phyloP scores from a whole-genome alignment of 768 basidiomycete species.

The Dacryopinax spathularia region DNA sequence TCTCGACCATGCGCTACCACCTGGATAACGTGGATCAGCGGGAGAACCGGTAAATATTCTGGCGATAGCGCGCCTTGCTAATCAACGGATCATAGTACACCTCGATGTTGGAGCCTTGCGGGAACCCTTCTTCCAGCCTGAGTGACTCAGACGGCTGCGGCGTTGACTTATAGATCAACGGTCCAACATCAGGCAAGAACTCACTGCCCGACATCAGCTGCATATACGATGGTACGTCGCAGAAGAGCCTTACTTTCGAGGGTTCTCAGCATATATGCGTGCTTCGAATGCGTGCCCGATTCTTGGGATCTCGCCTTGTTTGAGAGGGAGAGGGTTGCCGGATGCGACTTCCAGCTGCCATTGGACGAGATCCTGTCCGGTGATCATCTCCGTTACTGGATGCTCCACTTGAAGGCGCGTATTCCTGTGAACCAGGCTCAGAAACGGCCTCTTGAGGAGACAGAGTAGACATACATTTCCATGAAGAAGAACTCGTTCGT shows the following conservation, averaged over 20 bases:
- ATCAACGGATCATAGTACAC: constrained; percentile 90
- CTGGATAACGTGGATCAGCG: too few relatives aligned
- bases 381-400: constrained; percentile 90
- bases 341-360: constrained; percentile 91
- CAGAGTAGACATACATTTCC: constrained; percentile 58
- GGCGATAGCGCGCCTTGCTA: constrained; percentile 41
- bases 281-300: constrained; percentile 91
- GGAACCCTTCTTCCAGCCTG: constrained; percentile 84
- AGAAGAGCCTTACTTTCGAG: constrained; percentile 43
- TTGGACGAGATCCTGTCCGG: constrained; percentile 83
- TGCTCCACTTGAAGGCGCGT: constrained; percentile 79
- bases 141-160: constrained; percentile 55
- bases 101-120: constrained; percentile 62
- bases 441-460: too few relatives aligned
- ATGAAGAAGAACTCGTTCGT: constrained; percentile 81
- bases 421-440: too few relatives aligned
- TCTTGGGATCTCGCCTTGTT: constrained; percentile 65
- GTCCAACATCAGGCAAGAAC: constrained; percentile 84
- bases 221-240: not conserved
- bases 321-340: constrained; percentile 69
- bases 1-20: constrained; percentile 79
- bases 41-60: not conserved
- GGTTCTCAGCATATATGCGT: constrained; percentile 90
- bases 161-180: constrained; percentile 64
- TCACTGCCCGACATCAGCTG: constrained; percentile 24